Evolutionary conservation across 345 rosid species (phyloP).

Genomic region (Syzygium aromaticum): DNA sequence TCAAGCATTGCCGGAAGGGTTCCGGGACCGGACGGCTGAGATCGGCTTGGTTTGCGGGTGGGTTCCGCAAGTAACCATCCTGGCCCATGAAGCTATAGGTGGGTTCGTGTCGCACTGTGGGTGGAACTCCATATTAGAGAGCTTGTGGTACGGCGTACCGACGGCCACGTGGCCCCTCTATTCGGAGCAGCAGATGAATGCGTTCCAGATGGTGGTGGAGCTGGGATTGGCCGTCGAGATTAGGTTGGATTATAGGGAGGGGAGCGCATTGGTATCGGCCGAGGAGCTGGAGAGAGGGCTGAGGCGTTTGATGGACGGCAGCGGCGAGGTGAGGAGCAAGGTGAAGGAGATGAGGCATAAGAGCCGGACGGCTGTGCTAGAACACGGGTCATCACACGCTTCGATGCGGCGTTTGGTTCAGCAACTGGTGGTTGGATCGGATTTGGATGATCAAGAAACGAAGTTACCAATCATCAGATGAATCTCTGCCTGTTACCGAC

Average conservation of each 20-base stretch:
- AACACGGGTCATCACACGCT: slow-evolving; percentile 2
- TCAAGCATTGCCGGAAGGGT: slow-evolving; percentile 7
- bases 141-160: slow-evolving; percentile 9
- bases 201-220: slow-evolving; percentile 9
- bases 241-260: slow-evolving; percentile 6
- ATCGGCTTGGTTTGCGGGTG: slow-evolving; percentile 9
- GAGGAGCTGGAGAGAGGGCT: slow-evolving; percentile 1
- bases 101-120: slow-evolving; percentile 18
- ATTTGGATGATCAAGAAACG: not conserved
- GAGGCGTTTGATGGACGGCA: slow-evolving; percentile 4
- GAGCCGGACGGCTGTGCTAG: not conserved
- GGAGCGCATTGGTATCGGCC: not conserved
- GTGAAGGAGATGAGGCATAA: slow-evolving; percentile 6
- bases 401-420: not conserved
- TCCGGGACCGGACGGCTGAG: slow-evolving; percentile 5
- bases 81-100: slow-evolving; percentile 4
- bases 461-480: not conserved
- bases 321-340: not conserved
- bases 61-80: slow-evolving; percentile 12
- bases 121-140: slow-evolving; percentile 16
- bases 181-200: slow-evolving; percentile 20
- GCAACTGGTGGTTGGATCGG: not conserved
- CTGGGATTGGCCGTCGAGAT: slow-evolving; percentile 9
- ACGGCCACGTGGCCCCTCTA: slow-evolving; percentile 12
- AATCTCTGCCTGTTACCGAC: not conserved